Percentiles rank a stretch among this genome's conserved stretches.
Conservation (phyloP, 2,329 filamentous ascomycete genomes). For the Mycosphaerella sp. region DNA sequence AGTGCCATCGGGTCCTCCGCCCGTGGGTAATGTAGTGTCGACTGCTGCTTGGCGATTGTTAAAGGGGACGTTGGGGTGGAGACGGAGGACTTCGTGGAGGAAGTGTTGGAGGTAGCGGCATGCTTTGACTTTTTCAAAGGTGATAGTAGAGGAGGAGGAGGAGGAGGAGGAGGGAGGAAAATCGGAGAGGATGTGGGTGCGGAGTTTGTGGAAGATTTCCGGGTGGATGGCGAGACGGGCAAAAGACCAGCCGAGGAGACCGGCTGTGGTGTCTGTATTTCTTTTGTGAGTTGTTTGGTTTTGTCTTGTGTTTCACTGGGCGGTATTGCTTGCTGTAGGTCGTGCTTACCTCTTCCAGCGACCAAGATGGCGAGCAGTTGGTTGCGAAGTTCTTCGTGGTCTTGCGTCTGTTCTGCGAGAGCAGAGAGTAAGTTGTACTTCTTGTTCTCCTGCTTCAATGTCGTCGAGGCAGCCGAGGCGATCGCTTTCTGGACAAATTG, state of each 20-base stretch:
- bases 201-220: constrained; percentile 28
- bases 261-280: constrained; percentile 52
- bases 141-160: background rate
- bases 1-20: constrained; percentile 44
- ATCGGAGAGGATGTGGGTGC: constrained; percentile 19
- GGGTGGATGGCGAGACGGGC: constrained; percentile 30
- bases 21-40: constrained; percentile 47
- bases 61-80: constrained; percentile 50
- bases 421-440: constrained; percentile 24
- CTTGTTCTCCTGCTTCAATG: constrained; percentile 11
- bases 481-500: constrained; percentile 39
- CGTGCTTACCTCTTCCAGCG: constrained; percentile 29
- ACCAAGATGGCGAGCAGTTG: constrained; percentile 43
- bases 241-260: constrained; percentile 44
- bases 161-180: constrained; percentile 8
- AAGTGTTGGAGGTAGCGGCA: constrained; percentile 46
- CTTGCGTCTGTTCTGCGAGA: constrained; percentile 25
- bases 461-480: constrained; percentile 14
- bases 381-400: constrained; percentile 25
- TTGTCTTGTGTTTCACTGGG: too few species aligned
- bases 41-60: constrained; percentile 47
- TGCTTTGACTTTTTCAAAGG: constrained; percentile 25
- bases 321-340: background rate
- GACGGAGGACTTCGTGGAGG: constrained; percentile 56
- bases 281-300: too few species aligned